Evolutionary conservation across 2,329 filamentous ascomycete species (phyloP).

Genomic region (Stenocarpella maydis): DNA sequence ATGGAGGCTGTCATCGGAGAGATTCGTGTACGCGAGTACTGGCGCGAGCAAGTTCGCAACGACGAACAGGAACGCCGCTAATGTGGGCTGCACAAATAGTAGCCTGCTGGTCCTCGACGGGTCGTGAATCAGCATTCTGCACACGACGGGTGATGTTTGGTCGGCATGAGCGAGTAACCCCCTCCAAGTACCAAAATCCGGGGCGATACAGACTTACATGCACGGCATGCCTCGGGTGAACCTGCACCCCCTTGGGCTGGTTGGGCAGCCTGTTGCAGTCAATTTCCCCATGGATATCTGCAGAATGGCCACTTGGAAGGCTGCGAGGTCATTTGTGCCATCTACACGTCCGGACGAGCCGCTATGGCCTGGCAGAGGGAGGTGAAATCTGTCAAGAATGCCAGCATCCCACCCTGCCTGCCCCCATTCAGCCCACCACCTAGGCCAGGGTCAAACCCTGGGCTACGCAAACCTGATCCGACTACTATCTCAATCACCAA

Average conservation of each 20-base stretch:
- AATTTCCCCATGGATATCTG: slow-evolving; percentile 31
- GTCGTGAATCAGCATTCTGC: background rate
- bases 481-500: background rate
- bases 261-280: background rate
- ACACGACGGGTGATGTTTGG: background rate
- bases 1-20: slow-evolving; percentile 40
- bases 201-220: slow-evolving; percentile 4
- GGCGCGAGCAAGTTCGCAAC: slow-evolving; percentile 21
- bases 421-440: background rate
- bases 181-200: background rate
- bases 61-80: slow-evolving; percentile 27
- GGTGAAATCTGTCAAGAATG: slow-evolving; percentile 23
- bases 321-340: slow-evolving; percentile 6
- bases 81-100: background rate
- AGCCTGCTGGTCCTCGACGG: background rate
- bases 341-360: background rate
- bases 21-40: slow-evolving; percentile 39
- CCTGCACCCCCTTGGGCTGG: background rate
- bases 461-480: too few relatives aligned
- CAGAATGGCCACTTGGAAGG: slow-evolving; percentile 9
- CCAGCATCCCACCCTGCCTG: background rate
- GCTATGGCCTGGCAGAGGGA: background rate
- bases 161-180: background rate
- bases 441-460: slow-evolving; percentile 2
- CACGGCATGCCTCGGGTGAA: background rate